Evolutionary conservation across 306 rosid species (phyloP), one percentile per base, ranked within the genome.

Genomic region (Ochetophila trinervis): DNA sequence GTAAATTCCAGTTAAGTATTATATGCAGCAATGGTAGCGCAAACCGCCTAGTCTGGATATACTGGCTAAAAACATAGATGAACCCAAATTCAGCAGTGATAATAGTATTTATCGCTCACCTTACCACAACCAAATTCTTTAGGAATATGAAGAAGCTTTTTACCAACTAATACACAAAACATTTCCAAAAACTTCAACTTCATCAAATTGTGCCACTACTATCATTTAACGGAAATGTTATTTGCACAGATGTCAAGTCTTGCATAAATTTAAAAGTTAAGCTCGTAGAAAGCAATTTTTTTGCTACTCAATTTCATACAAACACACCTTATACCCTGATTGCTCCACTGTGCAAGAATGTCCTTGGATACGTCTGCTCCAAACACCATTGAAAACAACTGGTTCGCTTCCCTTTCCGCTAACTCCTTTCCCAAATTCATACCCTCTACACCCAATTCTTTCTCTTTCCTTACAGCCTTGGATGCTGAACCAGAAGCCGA

Each of bases 331-430:
- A 93, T 89, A 53, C 98, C 98, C 79, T 93, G 98, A 69, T 93
- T 93, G 71, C 94, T 82, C 98, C 98, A 93, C 74, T 80, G 97
- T 9, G 90, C 91, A 44, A 93, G 97, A 76, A 93, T 83, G 20
- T 74, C 91, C 77, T 81, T 89, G 0, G 97, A 84, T 47, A 93
- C 98, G 71, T 73, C 86, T 55, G 56, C 70, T 47, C 98, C 98
- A 73, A 89, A 93, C 70, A 93, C 85, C 94, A 93, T 87, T 21
- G 75, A 60, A 76, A 93, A 93, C 75, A 93, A 70, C 67, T 84
- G 80, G 48, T 76, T 79, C 9, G 98, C 94, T 57, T 86, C 96
- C 61, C 72, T 87, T 19, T 44, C 65, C 44, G 84, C 78, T 42
- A 93, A 60, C 60, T 82, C 85, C 63, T 68, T 79, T 63, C 94